Evolutionary conservation across 129 eudicot species (phyloP).

Genomic region (Gnaphalium uliginosum): DNA sequence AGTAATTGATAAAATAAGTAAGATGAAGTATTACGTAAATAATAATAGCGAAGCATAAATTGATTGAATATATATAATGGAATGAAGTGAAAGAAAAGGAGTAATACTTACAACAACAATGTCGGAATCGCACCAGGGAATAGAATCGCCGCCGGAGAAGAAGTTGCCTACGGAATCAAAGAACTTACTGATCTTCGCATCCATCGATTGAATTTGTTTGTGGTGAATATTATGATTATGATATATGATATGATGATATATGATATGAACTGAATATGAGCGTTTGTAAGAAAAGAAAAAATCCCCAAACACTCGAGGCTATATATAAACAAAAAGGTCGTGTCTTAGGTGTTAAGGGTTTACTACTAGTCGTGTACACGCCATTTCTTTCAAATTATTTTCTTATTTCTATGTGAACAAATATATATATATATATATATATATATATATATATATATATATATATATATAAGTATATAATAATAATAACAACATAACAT

Average conservation of each 20-base stretch:
- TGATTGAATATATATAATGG: not conserved
- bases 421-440: no score
- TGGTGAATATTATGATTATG: not conserved
- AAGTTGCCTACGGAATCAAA: constrained; percentile 61
- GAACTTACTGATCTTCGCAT: constrained; percentile 54
- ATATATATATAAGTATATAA: no score
- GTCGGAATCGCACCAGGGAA: constrained; percentile 85
- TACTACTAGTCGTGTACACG: no score
- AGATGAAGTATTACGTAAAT: not conserved
- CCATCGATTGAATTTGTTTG: constrained; percentile 37
- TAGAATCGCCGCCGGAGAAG: constrained; percentile 73
- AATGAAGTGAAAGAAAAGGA: not conserved
- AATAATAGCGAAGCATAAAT: not conserved
- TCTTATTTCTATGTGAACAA: no score
- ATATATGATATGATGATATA: not conserved
- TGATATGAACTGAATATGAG: not conserved
- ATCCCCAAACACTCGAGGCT: not conserved
- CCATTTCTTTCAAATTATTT: no score
- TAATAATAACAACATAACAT: no score
- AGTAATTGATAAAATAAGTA: no score
- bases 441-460: no score
- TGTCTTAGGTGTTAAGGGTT: no score
- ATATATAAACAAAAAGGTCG: no score
- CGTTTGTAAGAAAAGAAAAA: not conserved
- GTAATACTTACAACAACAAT: constrained; percentile 54